Evolutionary conservation across 2,329 filamentous ascomycete genomes (phyloP).

Genomic region (Aspergillus sergii): DNA sequence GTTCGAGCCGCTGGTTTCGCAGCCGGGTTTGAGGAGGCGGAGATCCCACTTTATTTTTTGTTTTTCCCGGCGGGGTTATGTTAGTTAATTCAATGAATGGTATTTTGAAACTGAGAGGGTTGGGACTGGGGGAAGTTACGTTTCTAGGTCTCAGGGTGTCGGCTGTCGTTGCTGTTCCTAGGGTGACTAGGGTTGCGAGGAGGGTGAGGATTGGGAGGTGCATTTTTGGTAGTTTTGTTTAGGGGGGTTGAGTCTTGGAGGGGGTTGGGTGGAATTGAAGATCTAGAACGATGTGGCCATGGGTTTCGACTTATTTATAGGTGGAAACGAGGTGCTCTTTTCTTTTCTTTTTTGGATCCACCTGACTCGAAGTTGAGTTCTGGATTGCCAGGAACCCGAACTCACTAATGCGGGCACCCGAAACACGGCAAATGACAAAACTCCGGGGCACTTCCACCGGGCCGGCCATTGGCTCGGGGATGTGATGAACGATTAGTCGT

Average conservation of each 20-base stretch:
- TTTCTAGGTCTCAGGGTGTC: slow-evolving; percentile 22
- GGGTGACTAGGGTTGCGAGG: background rate
- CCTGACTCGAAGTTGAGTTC: background rate
- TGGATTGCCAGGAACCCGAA: background rate
- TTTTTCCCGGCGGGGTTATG: background rate
- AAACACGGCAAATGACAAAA: slow-evolving; percentile 4
- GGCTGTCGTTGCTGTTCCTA: background rate
- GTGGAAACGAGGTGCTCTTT: background rate
- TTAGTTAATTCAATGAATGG: slow-evolving; percentile 6
- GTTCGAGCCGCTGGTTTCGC: slow-evolving; percentile 24
- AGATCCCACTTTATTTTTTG: slow-evolving; percentile 31
- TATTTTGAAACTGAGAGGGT: background rate
- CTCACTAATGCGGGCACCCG: slow-evolving; percentile 11
- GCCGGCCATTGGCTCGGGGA: background rate
- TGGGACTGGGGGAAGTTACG: slow-evolving; percentile 12
- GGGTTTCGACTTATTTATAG: background rate
- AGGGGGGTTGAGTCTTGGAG: background rate
- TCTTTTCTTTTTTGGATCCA: background rate
- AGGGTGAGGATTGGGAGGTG: slow-evolving; percentile 1
- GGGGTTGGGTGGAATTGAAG: background rate
- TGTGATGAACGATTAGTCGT: no score
- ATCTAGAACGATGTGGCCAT: background rate
- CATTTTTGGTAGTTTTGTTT: slow-evolving; percentile 4
- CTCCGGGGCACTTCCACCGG: background rate
- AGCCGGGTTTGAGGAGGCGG: slow-evolving; percentile 34